Conservation (phyloP, 371 early-diverging fungal genomes). For the Rhizoclosmatium hyalinum region DNA sequence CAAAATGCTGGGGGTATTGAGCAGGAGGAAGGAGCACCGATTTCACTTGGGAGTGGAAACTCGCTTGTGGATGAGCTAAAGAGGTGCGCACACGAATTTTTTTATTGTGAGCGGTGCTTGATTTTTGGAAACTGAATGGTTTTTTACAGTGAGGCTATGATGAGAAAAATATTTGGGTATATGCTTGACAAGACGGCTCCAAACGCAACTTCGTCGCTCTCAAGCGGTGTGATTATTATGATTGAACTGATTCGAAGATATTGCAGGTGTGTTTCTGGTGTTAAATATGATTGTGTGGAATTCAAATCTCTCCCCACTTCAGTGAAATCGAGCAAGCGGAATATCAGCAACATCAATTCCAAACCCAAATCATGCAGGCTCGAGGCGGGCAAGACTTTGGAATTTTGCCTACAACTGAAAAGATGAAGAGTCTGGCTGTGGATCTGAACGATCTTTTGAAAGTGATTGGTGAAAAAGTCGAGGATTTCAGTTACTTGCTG, state of each 20-base stretch:
- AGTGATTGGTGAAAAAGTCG: constrained; percentile 76
- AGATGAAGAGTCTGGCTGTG: constrained; percentile 60
- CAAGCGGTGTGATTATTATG: constrained; percentile 90
- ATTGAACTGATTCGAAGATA: constrained; percentile 95
- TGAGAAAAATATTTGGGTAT: constrained; percentile 75
- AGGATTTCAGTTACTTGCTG: constrained; percentile 71
- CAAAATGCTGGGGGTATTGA: constrained; percentile 44
- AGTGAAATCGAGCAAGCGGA: constrained; percentile 66
- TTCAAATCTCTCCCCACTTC: constrained; percentile 1
- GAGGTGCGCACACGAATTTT: constrained; percentile 52
- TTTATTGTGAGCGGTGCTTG: not conserved
- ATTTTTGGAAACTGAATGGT: not conserved
- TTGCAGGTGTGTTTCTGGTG: constrained; percentile 59
- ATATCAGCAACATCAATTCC: constrained; percentile 58
- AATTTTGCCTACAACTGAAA: constrained; percentile 47
- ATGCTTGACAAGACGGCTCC: constrained; percentile 87
- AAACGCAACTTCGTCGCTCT: constrained; percentile 80
- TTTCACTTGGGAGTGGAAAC: constrained; percentile 55
- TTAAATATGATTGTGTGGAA: not conserved
- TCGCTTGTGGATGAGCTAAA: constrained; percentile 82
- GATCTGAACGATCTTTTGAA: constrained; percentile 82
- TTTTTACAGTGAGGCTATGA: constrained; percentile 42
- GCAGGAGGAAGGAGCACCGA: constrained; percentile 61
- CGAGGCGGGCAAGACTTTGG: constrained; percentile 40
- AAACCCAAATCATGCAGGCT: constrained; percentile 47